These are phyloP conservation scores for Alternaria sp. DNA, from an alignment of 2,329 filamentous ascomycete species.

Conservation along the genomic window DNA sequence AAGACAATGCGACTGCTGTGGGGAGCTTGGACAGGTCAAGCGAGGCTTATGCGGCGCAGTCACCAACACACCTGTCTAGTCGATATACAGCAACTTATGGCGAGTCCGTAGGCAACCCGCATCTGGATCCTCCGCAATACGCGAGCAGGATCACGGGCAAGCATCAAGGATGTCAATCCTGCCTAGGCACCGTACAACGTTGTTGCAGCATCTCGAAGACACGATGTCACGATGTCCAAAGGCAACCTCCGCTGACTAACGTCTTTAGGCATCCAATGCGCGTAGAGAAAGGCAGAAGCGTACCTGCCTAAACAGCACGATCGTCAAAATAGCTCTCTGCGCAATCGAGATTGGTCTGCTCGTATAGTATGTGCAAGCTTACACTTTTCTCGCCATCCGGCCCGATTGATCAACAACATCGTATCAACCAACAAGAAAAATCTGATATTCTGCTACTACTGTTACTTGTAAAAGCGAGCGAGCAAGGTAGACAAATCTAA, in stretches of 20 bases:
- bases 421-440: not conserved
- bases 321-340: not conserved
- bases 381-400: not conserved
- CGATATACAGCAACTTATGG: not conserved
- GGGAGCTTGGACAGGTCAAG: not conserved
- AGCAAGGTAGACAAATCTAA: not conserved
- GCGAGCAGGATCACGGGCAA: not conserved
- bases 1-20: not conserved
- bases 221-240: not conserved
- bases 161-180: not conserved
- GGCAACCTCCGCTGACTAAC: not conserved
- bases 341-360: not conserved
- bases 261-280: not conserved
- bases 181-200: not conserved
- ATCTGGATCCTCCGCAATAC: not conserved
- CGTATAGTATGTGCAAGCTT: not conserved
- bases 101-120: not conserved
- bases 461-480: not conserved
- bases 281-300: not conserved
- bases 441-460: not conserved
- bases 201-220: not conserved
- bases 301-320: not conserved
- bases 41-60: not conserved
- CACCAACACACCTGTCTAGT: not conserved
- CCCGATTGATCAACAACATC: not conserved